phyloP scores from a whole-genome alignment of 2,329 filamentous ascomycete genomes.

The Trichoderma gracile region DNA sequence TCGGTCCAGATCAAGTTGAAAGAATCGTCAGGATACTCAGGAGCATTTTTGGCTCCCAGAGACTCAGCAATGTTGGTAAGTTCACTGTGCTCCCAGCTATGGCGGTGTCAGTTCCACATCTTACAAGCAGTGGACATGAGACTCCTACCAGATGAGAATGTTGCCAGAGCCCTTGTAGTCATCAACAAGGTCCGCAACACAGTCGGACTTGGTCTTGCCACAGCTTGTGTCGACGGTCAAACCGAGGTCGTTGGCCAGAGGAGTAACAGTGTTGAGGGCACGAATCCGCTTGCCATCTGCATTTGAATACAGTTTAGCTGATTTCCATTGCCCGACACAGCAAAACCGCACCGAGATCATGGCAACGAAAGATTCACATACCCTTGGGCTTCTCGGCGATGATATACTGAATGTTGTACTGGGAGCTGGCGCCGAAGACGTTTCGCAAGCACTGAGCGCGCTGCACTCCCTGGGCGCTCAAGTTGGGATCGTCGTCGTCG shows the following conservation, averaged over 20 bases:
- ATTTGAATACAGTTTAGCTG: neutral
- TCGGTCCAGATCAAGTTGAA: slow-evolving; percentile 61
- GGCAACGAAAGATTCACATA: slow-evolving; percentile 35
- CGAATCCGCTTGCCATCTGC: slow-evolving; percentile 53
- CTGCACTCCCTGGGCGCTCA: slow-evolving; percentile 53
- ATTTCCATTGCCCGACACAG: neutral
- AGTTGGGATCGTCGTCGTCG: slow-evolving; percentile 46
- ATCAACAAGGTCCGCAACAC: slow-evolving; percentile 53
- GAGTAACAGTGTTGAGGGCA: slow-evolving; percentile 58
- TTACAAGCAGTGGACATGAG: neutral
- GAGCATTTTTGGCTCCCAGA: slow-evolving; percentile 52
- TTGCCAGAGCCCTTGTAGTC: slow-evolving; percentile 53
- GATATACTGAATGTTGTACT: slow-evolving; percentile 59
- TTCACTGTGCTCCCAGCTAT: slow-evolving; percentile 59
- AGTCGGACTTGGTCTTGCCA: slow-evolving; percentile 55
- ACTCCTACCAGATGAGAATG: slow-evolving; percentile 54
- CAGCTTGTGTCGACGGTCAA: slow-evolving; percentile 57
- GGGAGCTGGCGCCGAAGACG: slow-evolving; percentile 55
- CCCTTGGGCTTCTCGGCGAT: slow-evolving; percentile 57
- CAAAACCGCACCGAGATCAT: neutral
- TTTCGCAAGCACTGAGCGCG: slow-evolving; percentile 60
- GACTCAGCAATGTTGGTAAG: slow-evolving; percentile 53
- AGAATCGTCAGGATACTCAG: slow-evolving; percentile 51
- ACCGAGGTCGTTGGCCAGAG: slow-evolving; percentile 56
- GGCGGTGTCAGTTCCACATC: neutral